phyloP scores from a whole-genome alignment of 2,329 filamentous ascomycete genomes.

The Trichoderma lentiforme region DNA sequence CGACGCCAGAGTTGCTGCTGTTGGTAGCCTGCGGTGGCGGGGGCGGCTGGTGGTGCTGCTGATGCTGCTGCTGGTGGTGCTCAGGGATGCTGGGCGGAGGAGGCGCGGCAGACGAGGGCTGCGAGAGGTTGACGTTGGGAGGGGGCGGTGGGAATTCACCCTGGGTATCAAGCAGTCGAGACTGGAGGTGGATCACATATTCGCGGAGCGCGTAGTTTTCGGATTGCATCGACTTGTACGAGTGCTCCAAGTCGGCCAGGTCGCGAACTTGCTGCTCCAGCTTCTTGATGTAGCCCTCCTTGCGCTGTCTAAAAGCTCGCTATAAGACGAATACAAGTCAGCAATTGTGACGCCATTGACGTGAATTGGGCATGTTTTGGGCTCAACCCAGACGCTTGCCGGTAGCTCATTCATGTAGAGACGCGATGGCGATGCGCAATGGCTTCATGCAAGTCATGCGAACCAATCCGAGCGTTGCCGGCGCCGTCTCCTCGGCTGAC shows the following conservation, averaged over 20 bases:
- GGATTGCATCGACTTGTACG: conserved; percentile 74
- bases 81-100: conserved; percentile 27
- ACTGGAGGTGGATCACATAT: conserved; percentile 88
- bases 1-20: conserved; percentile 28
- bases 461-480: conserved; percentile 10
- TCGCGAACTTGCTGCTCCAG: conserved; percentile 91
- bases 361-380: neutral
- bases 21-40: conserved; percentile 13
- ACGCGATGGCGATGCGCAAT: neutral
- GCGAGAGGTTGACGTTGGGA: conserved; percentile 67
- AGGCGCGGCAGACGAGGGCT: conserved; percentile 26
- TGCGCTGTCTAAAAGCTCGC: conserved; percentile 95
- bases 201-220: conserved; percentile 91
- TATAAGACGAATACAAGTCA: conserved; percentile 37
- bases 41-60: conserved; percentile 1
- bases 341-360: neutral
- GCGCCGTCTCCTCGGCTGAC: neutral
- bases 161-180: conserved; percentile 76
- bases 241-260: conserved; percentile 69
- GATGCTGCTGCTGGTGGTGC: conserved; percentile 18
- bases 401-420: neutral
- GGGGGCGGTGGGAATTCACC: conserved; percentile 84
- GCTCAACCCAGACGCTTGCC: neutral
- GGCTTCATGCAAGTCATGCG: neutral
- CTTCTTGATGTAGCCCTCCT: conserved; percentile 97